Evolutionary conservation across 371 early-diverging fungal genomes (phyloP), one percentile per base, ranked within the genome.

Genomic region (Circinella umbellata): DNA sequence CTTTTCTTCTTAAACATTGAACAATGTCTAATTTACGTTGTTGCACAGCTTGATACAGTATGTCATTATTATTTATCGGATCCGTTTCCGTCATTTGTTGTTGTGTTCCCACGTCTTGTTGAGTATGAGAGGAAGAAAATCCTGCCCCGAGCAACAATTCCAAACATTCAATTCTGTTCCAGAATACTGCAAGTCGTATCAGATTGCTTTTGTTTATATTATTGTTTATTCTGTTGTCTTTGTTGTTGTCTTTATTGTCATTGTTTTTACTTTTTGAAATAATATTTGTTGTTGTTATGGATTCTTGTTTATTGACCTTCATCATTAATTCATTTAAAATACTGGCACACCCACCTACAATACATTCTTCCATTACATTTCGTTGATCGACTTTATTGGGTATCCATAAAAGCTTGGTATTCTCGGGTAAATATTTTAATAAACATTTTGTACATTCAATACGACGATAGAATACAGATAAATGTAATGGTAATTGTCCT

Each of bases 11-110:
- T 53, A 81, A 54, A 35, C 69, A 62, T 27, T 74, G 78, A 0
- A 84, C 84, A 20, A 84, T 64, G 62, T 84, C 84, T 15, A 84
- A 72, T 59, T 84, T 84, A 14, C 81, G 73, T 54, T 84, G 81
- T 49, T 84, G 81, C 1, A 84, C 84, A 15, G 84, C 81, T 1
- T 42, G 63, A 39, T 80, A 73, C 4, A 84, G 20, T 4, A 72
- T 74, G 34, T 72, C 75, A 36, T 51, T 8, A 51, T 51, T 8
- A n/a, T 17, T 0, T 15, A 59, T 36, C 15, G 65, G 61, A 46
- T 65, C 60, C 42, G 64, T 48, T 13, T 64, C 35, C 17, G 54
- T 57, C 37, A 49, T 15, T 15, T 13, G 8, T 51, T 51, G 51
- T 34, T 66, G 57, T 34, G 55, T 20, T 13, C 71, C 67, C 35